phyloP scores from a whole-genome alignment of 208 protist genomes.

The Leishmania major region DNA sequence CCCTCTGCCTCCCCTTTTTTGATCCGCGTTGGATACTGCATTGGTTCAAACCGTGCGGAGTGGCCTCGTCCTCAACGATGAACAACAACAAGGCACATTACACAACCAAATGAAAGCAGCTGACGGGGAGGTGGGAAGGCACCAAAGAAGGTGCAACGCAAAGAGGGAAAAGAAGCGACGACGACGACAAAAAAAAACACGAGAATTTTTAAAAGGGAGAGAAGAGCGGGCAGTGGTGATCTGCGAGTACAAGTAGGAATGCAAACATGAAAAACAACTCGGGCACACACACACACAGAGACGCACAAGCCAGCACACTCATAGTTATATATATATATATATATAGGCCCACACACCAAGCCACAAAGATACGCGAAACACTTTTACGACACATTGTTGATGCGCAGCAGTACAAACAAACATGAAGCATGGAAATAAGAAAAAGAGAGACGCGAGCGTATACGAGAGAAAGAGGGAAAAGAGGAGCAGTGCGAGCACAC shows the following conservation, averaged over 20 bases:
- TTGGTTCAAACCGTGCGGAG: no score
- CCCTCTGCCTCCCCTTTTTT: neutral
- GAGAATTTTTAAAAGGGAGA: neutral
- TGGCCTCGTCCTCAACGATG: neutral
- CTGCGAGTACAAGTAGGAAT: slow-evolving; percentile 12
- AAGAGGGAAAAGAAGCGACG: neutral
- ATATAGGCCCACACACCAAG: neutral
- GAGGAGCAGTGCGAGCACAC: neutral
- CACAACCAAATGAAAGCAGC: neutral
- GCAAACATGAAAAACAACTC: slow-evolving; percentile 1
- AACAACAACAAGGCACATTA: neutral
- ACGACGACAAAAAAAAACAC: neutral
- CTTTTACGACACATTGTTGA: neutral
- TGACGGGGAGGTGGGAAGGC: neutral
- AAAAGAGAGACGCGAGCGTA: slow-evolving; percentile 17
- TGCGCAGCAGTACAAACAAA: neutral
- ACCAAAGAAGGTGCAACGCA: neutral
- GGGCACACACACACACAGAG: neutral
- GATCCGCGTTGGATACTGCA: neutral
- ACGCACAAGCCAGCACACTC: neutral
- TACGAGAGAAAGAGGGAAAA: neutral
- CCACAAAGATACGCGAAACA: neutral
- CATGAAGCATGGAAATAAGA: neutral
- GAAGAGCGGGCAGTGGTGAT: neutral
- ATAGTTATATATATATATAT: neutral